Percentiles rank a stretch among this genome's conserved stretches.
Evolutionary conservation across 345 rosid species (phyloP).

Genomic region (Ceriops zippeliana): DNA sequence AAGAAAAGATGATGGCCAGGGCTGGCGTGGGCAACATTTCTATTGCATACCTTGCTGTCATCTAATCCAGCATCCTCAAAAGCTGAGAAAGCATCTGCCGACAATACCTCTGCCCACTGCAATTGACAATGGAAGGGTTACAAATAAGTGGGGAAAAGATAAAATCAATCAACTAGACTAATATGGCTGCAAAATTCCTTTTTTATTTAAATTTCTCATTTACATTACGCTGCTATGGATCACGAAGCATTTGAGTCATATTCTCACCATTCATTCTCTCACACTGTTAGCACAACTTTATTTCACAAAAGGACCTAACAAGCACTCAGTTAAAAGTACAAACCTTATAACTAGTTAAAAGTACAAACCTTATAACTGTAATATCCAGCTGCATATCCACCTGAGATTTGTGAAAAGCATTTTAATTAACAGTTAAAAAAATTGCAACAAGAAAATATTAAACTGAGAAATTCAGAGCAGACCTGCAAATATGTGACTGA

Average conservation of each 20-base stretch:
- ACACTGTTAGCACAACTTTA: too few species aligned
- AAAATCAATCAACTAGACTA: neutral
- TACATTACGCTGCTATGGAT: too few species aligned
- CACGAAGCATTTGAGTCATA: too few species aligned
- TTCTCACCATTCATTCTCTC: too few species aligned
- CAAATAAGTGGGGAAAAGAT: too few species aligned
- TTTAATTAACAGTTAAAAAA: neutral
- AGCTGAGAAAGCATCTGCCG: slow-evolving; percentile 98
- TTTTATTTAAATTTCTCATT: too few species aligned
- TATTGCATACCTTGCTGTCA: slow-evolving; percentile 54
- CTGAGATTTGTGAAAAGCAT: slow-evolving; percentile 33
- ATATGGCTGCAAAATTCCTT: too few species aligned
- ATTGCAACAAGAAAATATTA: slow-evolving; percentile 1
- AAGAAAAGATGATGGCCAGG: slow-evolving; percentile 1
- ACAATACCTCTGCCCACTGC: slow-evolving; percentile 98
- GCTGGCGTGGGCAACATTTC: slow-evolving; percentile 7
- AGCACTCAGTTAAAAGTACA: neutral
- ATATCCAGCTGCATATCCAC: slow-evolving; percentile 95
- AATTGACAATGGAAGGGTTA: slow-evolving; percentile 9
- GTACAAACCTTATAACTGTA: slow-evolving; percentile 84
- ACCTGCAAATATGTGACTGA: slow-evolving; percentile 90
- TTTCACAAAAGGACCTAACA: neutral
- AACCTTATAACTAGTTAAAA: slow-evolving; percentile 70
- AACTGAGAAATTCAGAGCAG: slow-evolving; percentile 14
- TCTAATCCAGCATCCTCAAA: slow-evolving; percentile 90